Conservation (phyloP, 371 early-diverging fungal genomes). For the Mucor mucedo region DNA sequence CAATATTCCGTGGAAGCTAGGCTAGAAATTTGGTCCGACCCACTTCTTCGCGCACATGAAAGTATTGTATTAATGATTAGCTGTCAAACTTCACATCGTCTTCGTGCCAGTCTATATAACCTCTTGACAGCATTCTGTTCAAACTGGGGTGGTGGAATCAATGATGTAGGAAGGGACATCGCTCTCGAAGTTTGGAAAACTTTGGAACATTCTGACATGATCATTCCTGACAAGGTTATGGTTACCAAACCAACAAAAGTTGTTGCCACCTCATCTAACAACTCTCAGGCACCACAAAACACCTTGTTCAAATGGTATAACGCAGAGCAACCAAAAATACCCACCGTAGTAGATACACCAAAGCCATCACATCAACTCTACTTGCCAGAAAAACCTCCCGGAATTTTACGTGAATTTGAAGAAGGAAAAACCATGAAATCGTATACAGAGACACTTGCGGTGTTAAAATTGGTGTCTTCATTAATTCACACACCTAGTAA, state of each 20-base stretch:
- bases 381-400: conserved; percentile 24
- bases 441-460: conserved; percentile 84
- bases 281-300: not conserved
- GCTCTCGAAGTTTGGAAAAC: conserved; percentile 34
- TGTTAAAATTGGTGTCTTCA: conserved; percentile 71
- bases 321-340: not conserved
- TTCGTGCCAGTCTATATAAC: conserved; percentile 31
- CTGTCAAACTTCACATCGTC: conserved; percentile 29
- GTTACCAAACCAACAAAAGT: not conserved
- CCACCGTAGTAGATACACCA: not conserved
- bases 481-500: conserved; percentile 68
- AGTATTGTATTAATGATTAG: conserved; percentile 31
- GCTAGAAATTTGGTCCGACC: conserved; percentile 24
- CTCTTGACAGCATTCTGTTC: conserved; percentile 40
- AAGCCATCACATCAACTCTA: not conserved
- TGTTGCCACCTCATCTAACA: not conserved
- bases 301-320: not conserved
- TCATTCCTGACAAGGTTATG: conserved; percentile 26
- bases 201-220: conserved; percentile 32
- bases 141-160: conserved; percentile 37
- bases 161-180: conserved; percentile 26
- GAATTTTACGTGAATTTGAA: conserved; percentile 25
- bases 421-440: conserved; percentile 58
- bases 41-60: conserved; percentile 13
- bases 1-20: conserved; percentile 31